Conservation (phyloP, 2,329 filamentous ascomycete species). For the Penicillium brasilianum region DNA sequence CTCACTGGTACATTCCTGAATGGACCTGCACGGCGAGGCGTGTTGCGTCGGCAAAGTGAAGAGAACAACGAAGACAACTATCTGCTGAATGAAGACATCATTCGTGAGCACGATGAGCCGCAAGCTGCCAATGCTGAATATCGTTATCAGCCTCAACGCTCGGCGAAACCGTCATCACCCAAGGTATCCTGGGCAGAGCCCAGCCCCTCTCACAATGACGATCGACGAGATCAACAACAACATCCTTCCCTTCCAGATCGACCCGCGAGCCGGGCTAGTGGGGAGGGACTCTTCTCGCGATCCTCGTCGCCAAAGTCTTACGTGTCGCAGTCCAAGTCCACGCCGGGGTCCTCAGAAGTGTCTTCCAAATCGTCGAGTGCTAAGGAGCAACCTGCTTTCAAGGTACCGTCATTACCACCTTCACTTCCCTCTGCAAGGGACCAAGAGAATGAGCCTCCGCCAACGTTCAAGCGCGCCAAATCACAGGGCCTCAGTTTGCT, state of each 20-base stretch:
- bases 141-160: slow-evolving; percentile 26
- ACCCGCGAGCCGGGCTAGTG: slow-evolving; percentile 24
- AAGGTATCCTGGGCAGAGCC: slow-evolving; percentile 46
- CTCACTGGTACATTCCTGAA: slow-evolving; percentile 77
- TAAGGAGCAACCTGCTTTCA: slow-evolving; percentile 61
- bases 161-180: slow-evolving; percentile 37
- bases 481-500: slow-evolving; percentile 59
- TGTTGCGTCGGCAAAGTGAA: slow-evolving; percentile 65
- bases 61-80: slow-evolving; percentile 59
- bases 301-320: slow-evolving; percentile 43
- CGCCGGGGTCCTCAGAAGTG: slow-evolving; percentile 49
- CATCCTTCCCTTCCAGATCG: slow-evolving; percentile 32
- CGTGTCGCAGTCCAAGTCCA: slow-evolving; percentile 44
- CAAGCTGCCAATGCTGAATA: slow-evolving; percentile 37
- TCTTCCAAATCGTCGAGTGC: slow-evolving; percentile 49
- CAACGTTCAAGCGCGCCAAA: slow-evolving; percentile 69
- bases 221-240: slow-evolving; percentile 10
- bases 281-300: slow-evolving; percentile 40
- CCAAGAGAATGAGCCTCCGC: slow-evolving; percentile 82
- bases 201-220: slow-evolving; percentile 33
- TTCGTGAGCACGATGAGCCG: slow-evolving; percentile 35
- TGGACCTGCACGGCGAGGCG: slow-evolving; percentile 76
- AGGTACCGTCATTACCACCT: slow-evolving; percentile 62
- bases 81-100: slow-evolving; percentile 34
- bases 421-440: slow-evolving; percentile 69